Conservation (phyloP, 2,329 filamentous ascomycete species). For the Sporothrix sp. region DNA sequence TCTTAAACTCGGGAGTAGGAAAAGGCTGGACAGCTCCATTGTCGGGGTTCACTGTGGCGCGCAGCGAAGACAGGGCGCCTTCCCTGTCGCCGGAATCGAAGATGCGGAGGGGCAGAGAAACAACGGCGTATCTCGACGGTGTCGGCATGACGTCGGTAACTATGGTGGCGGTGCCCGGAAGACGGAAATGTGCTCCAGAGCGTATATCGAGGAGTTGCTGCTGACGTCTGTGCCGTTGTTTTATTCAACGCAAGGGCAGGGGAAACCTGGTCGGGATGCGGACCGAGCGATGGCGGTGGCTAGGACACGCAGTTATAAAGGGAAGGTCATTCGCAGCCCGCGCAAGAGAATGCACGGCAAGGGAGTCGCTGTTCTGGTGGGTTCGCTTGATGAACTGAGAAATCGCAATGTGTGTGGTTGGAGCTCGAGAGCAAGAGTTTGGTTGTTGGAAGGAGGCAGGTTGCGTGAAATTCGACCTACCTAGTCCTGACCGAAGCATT, state of each 20-base stretch:
- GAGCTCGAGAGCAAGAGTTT: too few relatives aligned
- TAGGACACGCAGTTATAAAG: too few relatives aligned
- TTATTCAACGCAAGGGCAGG: too few relatives aligned
- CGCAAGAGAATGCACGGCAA: too few relatives aligned
- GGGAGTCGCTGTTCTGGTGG: too few relatives aligned
- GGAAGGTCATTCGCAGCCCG: too few relatives aligned
- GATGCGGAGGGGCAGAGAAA: conserved; percentile 83
- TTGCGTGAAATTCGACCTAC: conserved; percentile 14
- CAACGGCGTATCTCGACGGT: conserved; percentile 64
- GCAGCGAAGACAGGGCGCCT: conserved; percentile 69
- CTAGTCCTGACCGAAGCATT: background rate
- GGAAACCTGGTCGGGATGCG: too few relatives aligned
- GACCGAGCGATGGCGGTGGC: too few relatives aligned
- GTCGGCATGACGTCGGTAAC: conserved; percentile 30
- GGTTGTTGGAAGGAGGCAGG: background rate
- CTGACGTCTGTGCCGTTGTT: too few relatives aligned
- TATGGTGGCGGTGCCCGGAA: background rate
- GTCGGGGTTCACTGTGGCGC: conserved; percentile 61
- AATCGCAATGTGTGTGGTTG: too few relatives aligned
- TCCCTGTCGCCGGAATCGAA: conserved; percentile 70
- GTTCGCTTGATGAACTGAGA: too few relatives aligned
- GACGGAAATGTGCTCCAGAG: background rate
- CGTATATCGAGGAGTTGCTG: too few relatives aligned
- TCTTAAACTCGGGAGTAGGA: conserved; percentile 88
- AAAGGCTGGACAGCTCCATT: conserved; percentile 70